phyloP scores from a whole-genome alignment of 179 eudicot species.

The Heliamphora pulchella region DNA sequence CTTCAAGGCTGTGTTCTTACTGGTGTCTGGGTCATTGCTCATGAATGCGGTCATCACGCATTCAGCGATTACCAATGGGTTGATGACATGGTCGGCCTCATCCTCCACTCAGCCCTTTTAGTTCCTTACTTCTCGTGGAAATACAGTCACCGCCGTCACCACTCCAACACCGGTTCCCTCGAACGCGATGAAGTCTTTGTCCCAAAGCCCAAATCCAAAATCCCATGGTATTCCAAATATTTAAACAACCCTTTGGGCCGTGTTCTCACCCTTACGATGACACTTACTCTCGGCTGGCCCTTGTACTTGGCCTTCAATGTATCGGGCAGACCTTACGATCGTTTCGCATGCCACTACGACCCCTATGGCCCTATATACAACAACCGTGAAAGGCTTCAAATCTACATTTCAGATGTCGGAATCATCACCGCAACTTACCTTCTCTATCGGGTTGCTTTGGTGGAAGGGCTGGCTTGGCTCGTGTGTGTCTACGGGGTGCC shows the following conservation, averaged over 20 bases:
- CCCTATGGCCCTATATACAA: constrained; percentile 47
- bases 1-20: constrained; percentile 45
- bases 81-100: constrained; percentile 47
- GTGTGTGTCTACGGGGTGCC: constrained; percentile 40
- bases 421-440: constrained; percentile 18
- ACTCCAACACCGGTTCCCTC: constrained; percentile 56
- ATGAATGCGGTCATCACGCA: constrained; percentile 63
- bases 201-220: constrained; percentile 40
- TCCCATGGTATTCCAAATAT: constrained; percentile 41
- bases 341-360: constrained; percentile 47
- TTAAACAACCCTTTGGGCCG: constrained; percentile 46
- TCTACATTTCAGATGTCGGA: constrained; percentile 44
- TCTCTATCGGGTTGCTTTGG: constrained; percentile 27
- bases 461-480: constrained; percentile 43
- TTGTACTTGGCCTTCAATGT: constrained; percentile 48
- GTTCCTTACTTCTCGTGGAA: constrained; percentile 70
- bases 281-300: constrained; percentile 56
- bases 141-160: constrained; percentile 64
- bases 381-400: constrained; percentile 39
- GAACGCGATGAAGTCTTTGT: constrained; percentile 59
- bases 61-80: constrained; percentile 55
- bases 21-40: constrained; percentile 60
- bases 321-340: constrained; percentile 48
- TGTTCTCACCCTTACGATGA: constrained; percentile 26
- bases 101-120: constrained; percentile 46